phyloP scores from a whole-genome alignment of 805 yeast species.

The Schizosaccharomyces octosporus region DNA sequence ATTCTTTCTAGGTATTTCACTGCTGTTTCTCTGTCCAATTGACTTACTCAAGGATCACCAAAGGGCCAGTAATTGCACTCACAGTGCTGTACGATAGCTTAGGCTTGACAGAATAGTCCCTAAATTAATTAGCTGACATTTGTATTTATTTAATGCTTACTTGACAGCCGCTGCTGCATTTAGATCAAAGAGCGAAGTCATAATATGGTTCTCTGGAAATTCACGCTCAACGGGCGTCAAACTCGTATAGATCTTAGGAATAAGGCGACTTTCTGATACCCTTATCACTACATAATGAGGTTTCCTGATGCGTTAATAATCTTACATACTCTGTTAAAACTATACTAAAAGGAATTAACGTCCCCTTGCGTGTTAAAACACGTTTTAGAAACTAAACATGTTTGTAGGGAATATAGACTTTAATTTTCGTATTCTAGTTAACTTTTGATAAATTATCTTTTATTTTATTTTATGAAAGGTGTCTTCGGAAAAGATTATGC shows the following conservation, averaged over 20 bases:
- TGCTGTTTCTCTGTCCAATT: constrained; percentile 14
- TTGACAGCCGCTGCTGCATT: constrained; percentile 1
- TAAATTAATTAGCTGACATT: background rate
- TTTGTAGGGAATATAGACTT: too few relatives aligned
- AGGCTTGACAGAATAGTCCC: constrained; percentile 1
- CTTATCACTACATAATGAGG: too few relatives aligned
- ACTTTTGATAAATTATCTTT: too few relatives aligned
- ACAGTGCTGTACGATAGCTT: constrained; percentile 59
- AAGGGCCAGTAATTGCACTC: constrained; percentile 94
- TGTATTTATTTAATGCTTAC: background rate
- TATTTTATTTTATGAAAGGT: too few relatives aligned
- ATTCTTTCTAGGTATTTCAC: background rate
- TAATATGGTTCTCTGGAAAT: background rate
- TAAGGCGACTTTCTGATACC: background rate
- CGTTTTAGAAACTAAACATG: too few relatives aligned
- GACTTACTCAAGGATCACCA: constrained; percentile 70
- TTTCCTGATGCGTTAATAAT: too few relatives aligned
- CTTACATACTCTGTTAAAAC: too few relatives aligned
- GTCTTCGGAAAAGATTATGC: too few relatives aligned
- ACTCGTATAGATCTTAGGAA: background rate
- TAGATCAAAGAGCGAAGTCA: background rate
- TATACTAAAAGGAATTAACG: too few relatives aligned
- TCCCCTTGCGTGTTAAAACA: too few relatives aligned
- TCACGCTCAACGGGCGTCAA: background rate
- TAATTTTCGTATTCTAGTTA: too few relatives aligned